phyloP scores from a whole-genome alignment of 495 filamentous ascomycete species.

The Cercophora newfieldiana region DNA sequence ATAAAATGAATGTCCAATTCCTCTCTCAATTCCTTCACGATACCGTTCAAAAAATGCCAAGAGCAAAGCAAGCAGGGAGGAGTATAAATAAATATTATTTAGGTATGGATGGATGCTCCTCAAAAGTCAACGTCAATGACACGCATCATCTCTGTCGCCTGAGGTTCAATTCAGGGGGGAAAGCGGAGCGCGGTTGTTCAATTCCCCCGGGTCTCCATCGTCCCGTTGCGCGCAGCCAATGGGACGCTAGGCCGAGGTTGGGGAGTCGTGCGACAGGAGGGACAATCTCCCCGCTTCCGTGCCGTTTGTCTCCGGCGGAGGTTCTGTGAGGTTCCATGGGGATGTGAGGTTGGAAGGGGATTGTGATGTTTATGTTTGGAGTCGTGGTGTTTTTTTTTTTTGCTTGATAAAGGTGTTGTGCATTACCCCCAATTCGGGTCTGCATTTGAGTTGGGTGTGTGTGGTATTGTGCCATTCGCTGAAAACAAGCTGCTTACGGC shows the following conservation, averaged over 20 bases:
- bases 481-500: neutral
- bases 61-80: too few relatives aligned
- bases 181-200: neutral
- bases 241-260: neutral
- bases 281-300: too few relatives aligned
- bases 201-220: neutral
- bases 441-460: too few relatives aligned
- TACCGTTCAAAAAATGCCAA: too few relatives aligned
- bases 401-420: neutral
- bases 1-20: neutral
- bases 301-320: too few relatives aligned
- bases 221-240: slow-evolving; percentile 1
- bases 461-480: neutral
- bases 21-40: too few relatives aligned
- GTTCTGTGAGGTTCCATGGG: too few relatives aligned
- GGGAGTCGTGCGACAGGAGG: neutral
- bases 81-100: neutral
- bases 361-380: neutral
- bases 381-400: neutral
- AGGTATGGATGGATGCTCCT: neutral
- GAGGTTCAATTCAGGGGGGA: neutral
- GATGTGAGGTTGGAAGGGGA: too few relatives aligned
- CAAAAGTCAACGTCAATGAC: neutral
- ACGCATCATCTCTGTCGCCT: neutral
- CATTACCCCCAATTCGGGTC: too few relatives aligned